phyloP scores from a whole-genome alignment of 2,329 filamentous ascomycete genomes.

The Colletotrichum sp. region DNA sequence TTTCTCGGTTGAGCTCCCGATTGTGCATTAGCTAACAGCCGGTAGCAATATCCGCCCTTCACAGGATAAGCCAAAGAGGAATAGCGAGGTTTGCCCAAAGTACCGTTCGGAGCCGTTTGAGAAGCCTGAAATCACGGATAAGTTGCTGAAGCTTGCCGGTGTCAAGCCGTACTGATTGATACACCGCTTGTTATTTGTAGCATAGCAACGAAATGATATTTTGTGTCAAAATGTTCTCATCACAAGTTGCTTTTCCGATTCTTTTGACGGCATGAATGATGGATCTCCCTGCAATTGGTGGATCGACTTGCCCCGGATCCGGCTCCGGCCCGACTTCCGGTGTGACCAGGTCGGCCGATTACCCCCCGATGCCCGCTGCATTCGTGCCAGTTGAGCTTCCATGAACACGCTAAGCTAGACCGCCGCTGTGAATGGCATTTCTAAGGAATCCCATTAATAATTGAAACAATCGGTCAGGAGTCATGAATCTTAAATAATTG shows the following conservation, averaged over 20 bases:
- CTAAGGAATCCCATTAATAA: not conserved
- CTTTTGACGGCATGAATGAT: not conserved
- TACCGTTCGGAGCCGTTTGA: slow-evolving; percentile 32
- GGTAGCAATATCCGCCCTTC: slow-evolving; percentile 38
- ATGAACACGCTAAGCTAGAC: not conserved
- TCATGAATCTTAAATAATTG: not conserved
- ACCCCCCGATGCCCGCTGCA: not conserved
- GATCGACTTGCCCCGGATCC: not conserved
- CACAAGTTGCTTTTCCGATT: not conserved
- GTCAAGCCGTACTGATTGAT: slow-evolving; percentile 10
- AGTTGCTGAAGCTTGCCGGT: slow-evolving; percentile 31
- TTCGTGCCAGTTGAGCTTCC: not conserved
- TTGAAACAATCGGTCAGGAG: not conserved
- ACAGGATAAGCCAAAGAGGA: slow-evolving; percentile 34
- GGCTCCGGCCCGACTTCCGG: not conserved
- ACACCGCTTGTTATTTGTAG: rapidly evolving
- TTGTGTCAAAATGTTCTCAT: not conserved
- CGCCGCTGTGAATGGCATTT: not conserved
- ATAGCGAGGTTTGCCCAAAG: slow-evolving; percentile 37
- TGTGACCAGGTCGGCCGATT: not conserved
- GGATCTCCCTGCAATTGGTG: not conserved
- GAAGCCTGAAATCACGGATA: slow-evolving; percentile 26
- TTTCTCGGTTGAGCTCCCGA: not conserved
- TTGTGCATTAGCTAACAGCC: not conserved
- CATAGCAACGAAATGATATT: not conserved